phyloP scores from a whole-genome alignment of 208 protist species.

The Leishmania mexicana region DNA sequence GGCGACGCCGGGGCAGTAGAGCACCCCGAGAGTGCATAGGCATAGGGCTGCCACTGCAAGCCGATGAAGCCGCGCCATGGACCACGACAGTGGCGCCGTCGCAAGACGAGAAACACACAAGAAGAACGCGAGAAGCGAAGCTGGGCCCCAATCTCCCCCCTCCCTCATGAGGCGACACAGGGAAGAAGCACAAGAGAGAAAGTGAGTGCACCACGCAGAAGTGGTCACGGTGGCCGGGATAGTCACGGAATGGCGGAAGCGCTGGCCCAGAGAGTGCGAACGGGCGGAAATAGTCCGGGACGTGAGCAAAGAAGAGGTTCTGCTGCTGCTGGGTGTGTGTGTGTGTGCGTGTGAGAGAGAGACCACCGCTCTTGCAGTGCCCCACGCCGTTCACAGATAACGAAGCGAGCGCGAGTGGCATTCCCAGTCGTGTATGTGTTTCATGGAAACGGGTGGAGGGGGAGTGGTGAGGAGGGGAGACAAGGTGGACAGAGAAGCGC shows the following conservation, averaged over 20 bases:
- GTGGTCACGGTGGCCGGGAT: background rate
- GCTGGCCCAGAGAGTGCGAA: background rate
- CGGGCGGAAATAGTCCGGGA: background rate
- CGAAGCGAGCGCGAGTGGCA: background rate
- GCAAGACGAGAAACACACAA: background rate
- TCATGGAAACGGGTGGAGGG: background rate
- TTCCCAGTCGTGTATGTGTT: background rate
- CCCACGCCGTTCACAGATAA: background rate
- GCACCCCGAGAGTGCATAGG: background rate
- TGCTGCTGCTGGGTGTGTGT: background rate
- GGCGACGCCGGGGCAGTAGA: background rate
- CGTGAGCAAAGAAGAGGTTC: background rate
- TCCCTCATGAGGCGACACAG: background rate
- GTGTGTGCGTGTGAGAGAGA: background rate
- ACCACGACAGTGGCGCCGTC: background rate
- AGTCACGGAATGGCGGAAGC: background rate
- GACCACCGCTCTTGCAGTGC: background rate
- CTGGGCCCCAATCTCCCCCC: background rate
- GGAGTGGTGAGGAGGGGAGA: background rate
- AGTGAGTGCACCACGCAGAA: too few species aligned
- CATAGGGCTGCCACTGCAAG: background rate
- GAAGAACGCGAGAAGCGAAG: background rate
- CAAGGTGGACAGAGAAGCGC: background rate
- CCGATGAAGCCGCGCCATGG: background rate
- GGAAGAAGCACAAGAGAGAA: background rate